Base-by-base conservation (phyloP, 208 protist species). In the Trypanosoma mega region DNA sequence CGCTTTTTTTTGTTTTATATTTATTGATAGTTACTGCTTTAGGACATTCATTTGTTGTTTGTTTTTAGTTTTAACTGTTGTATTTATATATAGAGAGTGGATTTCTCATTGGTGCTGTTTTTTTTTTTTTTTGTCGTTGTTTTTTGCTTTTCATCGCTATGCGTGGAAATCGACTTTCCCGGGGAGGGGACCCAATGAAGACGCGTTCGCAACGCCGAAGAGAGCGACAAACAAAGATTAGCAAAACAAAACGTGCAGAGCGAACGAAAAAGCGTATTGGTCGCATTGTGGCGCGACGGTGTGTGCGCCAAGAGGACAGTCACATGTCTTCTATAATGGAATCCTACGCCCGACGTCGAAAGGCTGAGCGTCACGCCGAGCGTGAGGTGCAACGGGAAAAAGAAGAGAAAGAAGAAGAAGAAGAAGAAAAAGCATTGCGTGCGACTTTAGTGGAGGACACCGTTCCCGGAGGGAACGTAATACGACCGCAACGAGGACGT, bases 321-420 rank as follows among this genome's bases (percentile, higher is more conserved):
- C 89, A 95, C 76, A 86, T 78, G 72, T 88, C 84, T 24, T 79
- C 85, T 11, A 59, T 95, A 20, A 95, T 95, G 89, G 76, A 93
- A 65, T 90, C 85, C 9, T 95, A 89, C 63, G 83, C 90, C 7
- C 20, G 78, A 1, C 82, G 85, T 29, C 77, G 89, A 34, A 90
- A 90, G 59, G 80, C 70, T 16, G 85, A 95, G 68, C 80, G 88
- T 1, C 74, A 76, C 0, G 78, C 72, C 16, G 80, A 87, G 51
- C 70, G 68, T 30, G 69, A 63, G 24, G 74, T 58, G 31, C 34
- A 72, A 45, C 16, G 34, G 5, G 8, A 60, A 27, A 26, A 8
- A 16, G 37, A 63, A 43, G 55, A 70, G 16, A 20, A 72, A 43
- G 61, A 80, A 24, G 64, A 51, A 37, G 45, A 11, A 14, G 64